Evolutionary conservation across 306 rosid species (phyloP).

Genomic region (Cucurbita pepo): DNA sequence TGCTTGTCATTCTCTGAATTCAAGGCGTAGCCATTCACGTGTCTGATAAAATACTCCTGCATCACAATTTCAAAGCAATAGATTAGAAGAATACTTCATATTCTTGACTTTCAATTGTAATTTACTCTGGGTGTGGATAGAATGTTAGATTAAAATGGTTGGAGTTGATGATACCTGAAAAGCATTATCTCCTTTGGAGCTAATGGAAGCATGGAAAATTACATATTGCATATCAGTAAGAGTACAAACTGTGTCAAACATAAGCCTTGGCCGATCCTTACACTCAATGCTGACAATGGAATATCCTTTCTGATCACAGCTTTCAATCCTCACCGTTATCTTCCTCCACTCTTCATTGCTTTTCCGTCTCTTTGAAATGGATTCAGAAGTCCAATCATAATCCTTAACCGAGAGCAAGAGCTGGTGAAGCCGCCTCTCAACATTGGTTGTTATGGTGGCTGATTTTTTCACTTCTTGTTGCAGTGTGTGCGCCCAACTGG

Average conservation of each 20-base stretch:
- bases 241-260: constrained; percentile 70
- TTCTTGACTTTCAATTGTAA: background rate
- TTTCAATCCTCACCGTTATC: constrained; percentile 28
- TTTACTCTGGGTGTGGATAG: background rate
- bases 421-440: constrained; percentile 61
- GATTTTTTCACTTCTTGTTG: constrained; percentile 26
- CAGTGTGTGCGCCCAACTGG: constrained; percentile 3
- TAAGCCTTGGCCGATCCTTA: constrained; percentile 50
- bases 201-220: constrained; percentile 49
- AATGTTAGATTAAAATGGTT: background rate
- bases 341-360: constrained; percentile 15
- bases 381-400: constrained; percentile 19
- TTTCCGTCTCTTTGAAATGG: background rate
- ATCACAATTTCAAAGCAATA: background rate
- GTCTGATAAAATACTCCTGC: constrained; percentile 52
- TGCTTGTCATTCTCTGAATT: constrained; percentile 46
- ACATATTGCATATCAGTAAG: constrained; percentile 59
- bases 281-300: constrained; percentile 41
- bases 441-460: constrained; percentile 21
- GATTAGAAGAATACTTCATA: background rate
- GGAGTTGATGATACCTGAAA: constrained; percentile 30
- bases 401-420: constrained; percentile 40
- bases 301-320: constrained; percentile 47
- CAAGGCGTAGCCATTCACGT: constrained; percentile 36
- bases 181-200: constrained; percentile 22